Evolutionary conservation across 1,139 yeast genomes (phyloP), one percentile per base, ranked within the genome.

Genomic region (Ogataea hybrid): DNA sequence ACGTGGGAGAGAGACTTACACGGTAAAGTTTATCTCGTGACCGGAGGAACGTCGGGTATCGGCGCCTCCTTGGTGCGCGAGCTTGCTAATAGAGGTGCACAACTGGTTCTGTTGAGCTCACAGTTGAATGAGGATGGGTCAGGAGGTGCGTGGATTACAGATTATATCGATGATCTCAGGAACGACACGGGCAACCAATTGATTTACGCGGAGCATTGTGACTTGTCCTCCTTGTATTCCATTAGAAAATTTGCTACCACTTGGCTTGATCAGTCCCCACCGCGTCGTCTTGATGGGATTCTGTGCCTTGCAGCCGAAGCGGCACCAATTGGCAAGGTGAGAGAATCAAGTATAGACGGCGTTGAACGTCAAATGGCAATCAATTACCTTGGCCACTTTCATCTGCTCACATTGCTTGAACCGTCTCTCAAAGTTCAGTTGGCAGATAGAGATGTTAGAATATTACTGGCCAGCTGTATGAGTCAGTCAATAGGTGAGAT

Each of bases 1-100:
- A 84, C 89, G 0, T 89, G 96, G 95, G 95, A 87, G 50, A 72
- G 97, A 46, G 90, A 89, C 50, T 67, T 92, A 63, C 96, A 92
- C 59, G 97, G 98, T 2, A 80, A 84, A 54, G 97, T 92, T 9
- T 86, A 79, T 53, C 69, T 92, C 37, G 69, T 83, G 9, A 83
- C 90, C 0, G 96, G 98, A 6, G 98, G 95, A 1, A 92, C 98
- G 0, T 75, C 94, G 2, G 97, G 98, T 0, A 63, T 88, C 44
- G 98, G 98, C 0, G 85, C 94, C 0, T 75, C 77, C 5, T 73
- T 86, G 1, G 95, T 79, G 0, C 69, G 71, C 35, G 90, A 89
- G 28, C 61, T 92, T 52, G 97, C 97, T 0, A 47, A 54, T 0
- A 67, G 78, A 39, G 98, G 98, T 1, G 97, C 97, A 0, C 98